Evolutionary conservation across 768 basidiomycete genomes (phyloP).

Genomic region (Trametes elegans): DNA sequence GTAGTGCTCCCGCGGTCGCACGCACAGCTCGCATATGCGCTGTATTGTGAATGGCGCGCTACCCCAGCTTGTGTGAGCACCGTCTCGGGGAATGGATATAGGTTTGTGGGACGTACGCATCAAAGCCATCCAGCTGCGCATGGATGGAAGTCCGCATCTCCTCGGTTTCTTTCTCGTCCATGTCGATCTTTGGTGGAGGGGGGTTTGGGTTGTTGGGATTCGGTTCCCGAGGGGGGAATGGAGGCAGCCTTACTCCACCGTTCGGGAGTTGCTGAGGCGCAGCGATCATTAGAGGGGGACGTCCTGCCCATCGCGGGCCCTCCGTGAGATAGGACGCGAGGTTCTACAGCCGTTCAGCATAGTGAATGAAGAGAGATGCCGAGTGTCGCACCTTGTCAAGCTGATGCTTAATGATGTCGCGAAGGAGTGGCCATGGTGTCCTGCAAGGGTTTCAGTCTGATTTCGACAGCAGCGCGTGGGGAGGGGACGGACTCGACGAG

Average conservation of each 20-base stretch:
- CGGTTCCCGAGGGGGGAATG: constrained; percentile 63
- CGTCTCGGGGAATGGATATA: neutral
- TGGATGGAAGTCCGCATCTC: constrained; percentile 57
- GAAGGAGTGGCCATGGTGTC: constrained; percentile 63
- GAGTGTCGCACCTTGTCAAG: constrained; percentile 57
- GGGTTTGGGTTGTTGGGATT: constrained; percentile 45
- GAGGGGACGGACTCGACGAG: constrained; percentile 50
- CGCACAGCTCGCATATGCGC: constrained; percentile 78
- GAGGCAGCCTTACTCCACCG: constrained; percentile 69
- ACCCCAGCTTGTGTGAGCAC: neutral
- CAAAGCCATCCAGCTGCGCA: constrained; percentile 68
- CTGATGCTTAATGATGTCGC: constrained; percentile 71
- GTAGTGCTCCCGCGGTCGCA: constrained; percentile 70
- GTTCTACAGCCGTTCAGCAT: constrained; percentile 28
- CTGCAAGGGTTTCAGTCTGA: neutral
- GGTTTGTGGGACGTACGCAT: constrained; percentile 48
- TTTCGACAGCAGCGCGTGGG: neutral
- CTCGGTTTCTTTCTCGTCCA: constrained; percentile 60
- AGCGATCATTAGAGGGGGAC: constrained; percentile 42
- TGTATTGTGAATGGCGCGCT: constrained; percentile 83
- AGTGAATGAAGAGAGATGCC: neutral
- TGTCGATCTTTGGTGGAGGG: constrained; percentile 54
- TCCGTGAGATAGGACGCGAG: constrained; percentile 31
- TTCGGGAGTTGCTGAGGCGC: constrained; percentile 36
- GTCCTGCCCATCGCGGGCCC: constrained; percentile 23